Conservation (phyloP, 2,329 filamentous ascomycete genomes). For the Colletotrichum sublineola region DNA sequence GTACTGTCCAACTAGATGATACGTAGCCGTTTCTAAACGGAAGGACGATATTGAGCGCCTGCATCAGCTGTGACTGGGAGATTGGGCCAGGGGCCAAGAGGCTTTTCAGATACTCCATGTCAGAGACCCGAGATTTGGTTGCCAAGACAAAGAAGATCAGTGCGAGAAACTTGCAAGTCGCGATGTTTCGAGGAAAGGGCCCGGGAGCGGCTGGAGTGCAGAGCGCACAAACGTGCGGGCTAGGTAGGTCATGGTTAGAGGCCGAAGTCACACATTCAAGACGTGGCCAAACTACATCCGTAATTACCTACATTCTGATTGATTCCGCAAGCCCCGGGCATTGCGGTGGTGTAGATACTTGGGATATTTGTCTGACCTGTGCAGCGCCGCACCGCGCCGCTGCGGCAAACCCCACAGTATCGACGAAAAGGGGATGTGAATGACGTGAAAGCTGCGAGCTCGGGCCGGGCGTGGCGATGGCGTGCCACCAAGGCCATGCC, state of each 20-base stretch:
- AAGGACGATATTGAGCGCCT: not conserved
- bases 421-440: not conserved
- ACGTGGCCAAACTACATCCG: not conserved
- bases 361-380: not conserved
- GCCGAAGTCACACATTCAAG: not conserved
- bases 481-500: not conserved
- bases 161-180: constrained; percentile 12
- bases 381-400: not conserved
- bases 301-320: too few relatives aligned
- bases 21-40: too few relatives aligned
- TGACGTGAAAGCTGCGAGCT: not conserved
- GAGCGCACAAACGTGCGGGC: not conserved
- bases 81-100: constrained; percentile 1
- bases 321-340: constrained; percentile 5
- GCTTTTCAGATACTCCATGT: not conserved
- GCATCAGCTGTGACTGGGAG: not conserved
- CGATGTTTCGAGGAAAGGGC: constrained; percentile 4
- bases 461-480: not conserved
- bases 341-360: not conserved
- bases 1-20: not conserved
- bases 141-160: constrained; percentile 9
- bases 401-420: not conserved
- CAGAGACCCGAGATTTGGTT: not conserved
- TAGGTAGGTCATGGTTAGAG: not conserved
- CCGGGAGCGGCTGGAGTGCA: constrained; percentile 17